Conservation (phyloP, 495 filamentous ascomycete genomes). For the Lasiosphaeris hirsuta region DNA sequence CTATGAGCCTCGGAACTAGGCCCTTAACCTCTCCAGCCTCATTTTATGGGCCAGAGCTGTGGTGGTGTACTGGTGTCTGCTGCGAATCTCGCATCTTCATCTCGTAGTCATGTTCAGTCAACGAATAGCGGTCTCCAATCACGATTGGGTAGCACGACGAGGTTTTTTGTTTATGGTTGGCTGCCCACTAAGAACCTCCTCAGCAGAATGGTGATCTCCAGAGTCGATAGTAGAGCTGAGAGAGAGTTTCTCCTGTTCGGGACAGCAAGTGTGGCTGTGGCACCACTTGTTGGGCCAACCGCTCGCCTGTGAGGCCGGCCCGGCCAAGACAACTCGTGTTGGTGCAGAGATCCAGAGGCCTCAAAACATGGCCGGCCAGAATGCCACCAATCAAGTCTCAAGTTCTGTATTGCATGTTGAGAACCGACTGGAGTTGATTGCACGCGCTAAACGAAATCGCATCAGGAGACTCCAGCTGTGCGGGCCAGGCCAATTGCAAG, state of each 20-base stretch:
- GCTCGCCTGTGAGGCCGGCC: not conserved
- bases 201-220: not conserved
- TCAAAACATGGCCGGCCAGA: not conserved
- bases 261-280: not conserved
- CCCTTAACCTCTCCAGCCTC: too few relatives aligned
- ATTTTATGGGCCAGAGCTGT: too few relatives aligned
- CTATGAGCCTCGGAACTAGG: too few relatives aligned
- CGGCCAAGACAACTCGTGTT: not conserved
- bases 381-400: slow-evolving; percentile 1
- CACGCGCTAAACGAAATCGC: not conserved
- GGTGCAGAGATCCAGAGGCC: not conserved
- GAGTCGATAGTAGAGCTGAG: not conserved
- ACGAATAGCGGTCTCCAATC: too few relatives aligned
- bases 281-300: not conserved
- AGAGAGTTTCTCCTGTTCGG: not conserved
- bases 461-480: too few relatives aligned
- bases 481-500: not conserved
- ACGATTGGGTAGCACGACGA: too few relatives aligned
- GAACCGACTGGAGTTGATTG: not conserved
- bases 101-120: too few relatives aligned
- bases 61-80: too few relatives aligned
- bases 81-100: too few relatives aligned
- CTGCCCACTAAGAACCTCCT: too few relatives aligned
- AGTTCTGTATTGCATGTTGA: not conserved
- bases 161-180: too few relatives aligned